Evolutionary conservation across 768 basidiomycete species (phyloP).

Genomic region (Tricholoma flavovirens): DNA sequence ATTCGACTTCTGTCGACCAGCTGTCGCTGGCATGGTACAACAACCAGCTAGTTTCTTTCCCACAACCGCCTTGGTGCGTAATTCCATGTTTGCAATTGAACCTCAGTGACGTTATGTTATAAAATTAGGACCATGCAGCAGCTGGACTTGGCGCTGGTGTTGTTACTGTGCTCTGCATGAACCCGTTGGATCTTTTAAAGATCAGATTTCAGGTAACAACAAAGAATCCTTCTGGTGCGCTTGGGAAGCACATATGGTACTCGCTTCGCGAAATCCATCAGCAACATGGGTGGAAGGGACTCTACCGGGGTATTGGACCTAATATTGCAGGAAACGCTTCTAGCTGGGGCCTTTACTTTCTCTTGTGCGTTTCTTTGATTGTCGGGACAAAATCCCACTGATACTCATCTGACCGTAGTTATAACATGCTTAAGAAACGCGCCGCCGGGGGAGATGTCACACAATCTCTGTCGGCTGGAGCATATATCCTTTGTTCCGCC

Average conservation of each 20-base stretch:
- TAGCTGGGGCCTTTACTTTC: slow-evolving; percentile 97
- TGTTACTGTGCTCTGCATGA: slow-evolving; percentile 91
- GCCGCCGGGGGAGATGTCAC: slow-evolving; percentile 63
- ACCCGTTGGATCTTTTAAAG: slow-evolving; percentile 94
- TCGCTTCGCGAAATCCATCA: slow-evolving; percentile 69
- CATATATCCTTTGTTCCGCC: slow-evolving; percentile 86
- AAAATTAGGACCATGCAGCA: slow-evolving; percentile 82
- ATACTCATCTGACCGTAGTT: slow-evolving; percentile 41
- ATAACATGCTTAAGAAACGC: slow-evolving; percentile 87
- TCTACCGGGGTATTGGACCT: slow-evolving; percentile 86
- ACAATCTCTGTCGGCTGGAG: slow-evolving; percentile 62
- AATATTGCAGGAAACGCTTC: slow-evolving; percentile 94
- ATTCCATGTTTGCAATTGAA: not conserved
- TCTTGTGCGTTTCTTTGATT: slow-evolving; percentile 55
- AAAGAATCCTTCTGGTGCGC: slow-evolving; percentile 47
- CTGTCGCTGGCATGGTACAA: slow-evolving; percentile 29
- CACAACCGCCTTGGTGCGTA: slow-evolving; percentile 41
- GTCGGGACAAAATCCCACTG: too few relatives aligned
- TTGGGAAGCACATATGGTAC: slow-evolving; percentile 71
- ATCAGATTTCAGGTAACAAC: slow-evolving; percentile 89
- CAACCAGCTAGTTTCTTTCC: slow-evolving; percentile 49
- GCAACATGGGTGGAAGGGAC: slow-evolving; percentile 72
- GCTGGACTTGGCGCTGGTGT: slow-evolving; percentile 93
- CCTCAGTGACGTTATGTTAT: not conserved
- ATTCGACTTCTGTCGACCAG: slow-evolving; percentile 10